These are phyloP conservation scores for Solanum chaucha DNA, from an alignment of 257 asterid genomes.

Conservation along the genomic window DNA sequence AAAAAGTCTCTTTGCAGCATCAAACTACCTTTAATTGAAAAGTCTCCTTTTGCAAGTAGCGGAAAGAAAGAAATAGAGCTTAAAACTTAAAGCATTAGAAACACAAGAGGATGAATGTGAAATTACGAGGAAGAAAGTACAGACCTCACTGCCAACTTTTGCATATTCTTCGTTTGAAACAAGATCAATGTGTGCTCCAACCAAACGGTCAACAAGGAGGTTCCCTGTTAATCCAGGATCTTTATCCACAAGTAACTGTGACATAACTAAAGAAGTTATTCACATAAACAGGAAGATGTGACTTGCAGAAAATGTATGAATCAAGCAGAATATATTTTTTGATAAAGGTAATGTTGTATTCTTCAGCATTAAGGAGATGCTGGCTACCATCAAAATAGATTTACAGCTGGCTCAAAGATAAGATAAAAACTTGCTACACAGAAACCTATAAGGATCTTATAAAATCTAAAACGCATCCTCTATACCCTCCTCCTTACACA, in stretches of 20 bases:
- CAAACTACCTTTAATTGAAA: neutral
- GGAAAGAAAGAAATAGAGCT: neutral
- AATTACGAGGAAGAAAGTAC: slow-evolving; percentile 3
- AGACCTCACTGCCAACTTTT: slow-evolving; percentile 68
- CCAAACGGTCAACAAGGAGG: slow-evolving; percentile 89
- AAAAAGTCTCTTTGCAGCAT: neutral
- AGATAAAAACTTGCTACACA: neutral
- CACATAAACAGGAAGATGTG: neutral
- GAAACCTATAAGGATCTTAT: neutral
- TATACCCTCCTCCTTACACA: neutral
- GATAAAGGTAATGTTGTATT: neutral
- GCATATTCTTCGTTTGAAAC: slow-evolving; percentile 92
- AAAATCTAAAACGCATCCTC: neutral
- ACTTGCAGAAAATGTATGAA: neutral
- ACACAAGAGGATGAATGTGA: neutral
- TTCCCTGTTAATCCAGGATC: slow-evolving; percentile 98
- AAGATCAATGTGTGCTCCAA: slow-evolving; percentile 91
- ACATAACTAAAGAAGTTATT: slow-evolving; percentile 1
- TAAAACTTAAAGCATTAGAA: neutral
- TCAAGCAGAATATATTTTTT: neutral
- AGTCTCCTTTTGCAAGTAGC: neutral
- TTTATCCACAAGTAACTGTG: slow-evolving; percentile 65
- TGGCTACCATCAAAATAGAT: neutral
- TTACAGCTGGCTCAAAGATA: neutral
- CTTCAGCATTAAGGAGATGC: neutral